Base-by-base conservation (phyloP, 306 rosid species). In the Rubus idaeus region DNA sequence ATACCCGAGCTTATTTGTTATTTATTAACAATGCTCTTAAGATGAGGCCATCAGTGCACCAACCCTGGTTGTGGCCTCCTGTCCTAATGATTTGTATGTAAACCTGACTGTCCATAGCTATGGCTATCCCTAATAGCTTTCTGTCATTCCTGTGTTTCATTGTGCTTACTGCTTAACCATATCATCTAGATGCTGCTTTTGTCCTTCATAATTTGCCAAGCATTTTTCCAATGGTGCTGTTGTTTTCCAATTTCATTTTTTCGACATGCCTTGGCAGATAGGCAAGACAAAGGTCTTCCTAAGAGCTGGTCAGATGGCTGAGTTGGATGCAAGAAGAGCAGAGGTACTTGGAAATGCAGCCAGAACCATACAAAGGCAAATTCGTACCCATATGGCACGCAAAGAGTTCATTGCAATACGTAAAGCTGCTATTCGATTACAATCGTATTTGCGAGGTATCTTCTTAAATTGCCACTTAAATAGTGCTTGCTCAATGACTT, bases 271-370 rank as follows among this genome's bases (percentile, higher is more conserved):
- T 91, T 86, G 84, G 70, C 97, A 96, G 98, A 89, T 96, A 78
- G 99, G 99, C 68, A 96, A 93, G 86, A 21, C 93, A 71, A 96
- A 96, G 86, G 88, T 96, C 77, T 96, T 96, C 80, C 88, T 96
- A 64, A 82, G 99, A 84, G 99, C 97, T 71, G 99, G 99, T 63
- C 98, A 96, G 86, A 96, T 93, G 99, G 99, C 99, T 64, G 94
- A 90, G 84, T 77, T 96, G 89, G 99, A 96, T 90, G 91, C 98
- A 72, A 96, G 94, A 88, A 93, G 99, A 85, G 88, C 96, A 70
- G 96, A 91, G 84, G 96, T 96, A 81, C 98, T 96, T 71, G 97
- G 99, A 79, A 89, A 89, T 81, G 99, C 98, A 42, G 99, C 98
- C 30, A 89, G 97, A 81, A 82, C 84, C 64, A 87, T 96, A 82